phyloP scores from a whole-genome alignment of 176 grass and related monocot genomes.

The Guadua angustifolia region DNA sequence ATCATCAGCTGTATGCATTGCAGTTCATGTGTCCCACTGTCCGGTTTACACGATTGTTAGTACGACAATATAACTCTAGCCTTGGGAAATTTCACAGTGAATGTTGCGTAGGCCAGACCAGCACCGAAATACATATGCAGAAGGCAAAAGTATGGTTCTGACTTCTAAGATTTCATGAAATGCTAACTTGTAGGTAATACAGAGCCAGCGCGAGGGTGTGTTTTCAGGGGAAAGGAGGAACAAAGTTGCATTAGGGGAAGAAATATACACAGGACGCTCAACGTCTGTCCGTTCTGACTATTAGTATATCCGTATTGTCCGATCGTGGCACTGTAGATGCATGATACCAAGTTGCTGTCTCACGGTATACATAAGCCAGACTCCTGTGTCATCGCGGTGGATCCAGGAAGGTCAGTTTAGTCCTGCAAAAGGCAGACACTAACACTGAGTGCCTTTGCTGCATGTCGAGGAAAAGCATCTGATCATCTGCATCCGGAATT shows the following conservation, averaged over 20 bases:
- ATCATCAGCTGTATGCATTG: neutral
- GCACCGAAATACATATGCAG: neutral
- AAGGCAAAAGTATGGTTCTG: neutral
- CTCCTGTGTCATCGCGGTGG: neutral
- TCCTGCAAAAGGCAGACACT: neutral
- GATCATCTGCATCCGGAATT: neutral
- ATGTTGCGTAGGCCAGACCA: neutral
- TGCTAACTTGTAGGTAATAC: neutral
- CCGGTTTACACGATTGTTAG: neutral
- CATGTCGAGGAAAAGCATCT: constrained; percentile 9
- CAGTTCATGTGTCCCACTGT: neutral
- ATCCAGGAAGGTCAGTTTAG: neutral
- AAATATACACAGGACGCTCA: neutral
- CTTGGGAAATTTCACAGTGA: too few relatives aligned
- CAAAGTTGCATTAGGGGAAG: neutral
- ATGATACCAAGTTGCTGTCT: neutral
- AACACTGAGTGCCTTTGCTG: constrained; percentile 2
- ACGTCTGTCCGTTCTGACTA: neutral
- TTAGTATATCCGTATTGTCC: too few relatives aligned
- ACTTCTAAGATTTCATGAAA: neutral
- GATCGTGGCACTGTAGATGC: neutral
- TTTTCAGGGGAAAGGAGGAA: neutral
- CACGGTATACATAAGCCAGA: neutral
- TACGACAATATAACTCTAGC: neutral
- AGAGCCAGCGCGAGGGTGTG: neutral